Evolutionary conservation across 495 filamentous ascomycete species (phyloP), one percentile per base, ranked within the genome.

Genomic region (Parachaetomium inaequale): DNA sequence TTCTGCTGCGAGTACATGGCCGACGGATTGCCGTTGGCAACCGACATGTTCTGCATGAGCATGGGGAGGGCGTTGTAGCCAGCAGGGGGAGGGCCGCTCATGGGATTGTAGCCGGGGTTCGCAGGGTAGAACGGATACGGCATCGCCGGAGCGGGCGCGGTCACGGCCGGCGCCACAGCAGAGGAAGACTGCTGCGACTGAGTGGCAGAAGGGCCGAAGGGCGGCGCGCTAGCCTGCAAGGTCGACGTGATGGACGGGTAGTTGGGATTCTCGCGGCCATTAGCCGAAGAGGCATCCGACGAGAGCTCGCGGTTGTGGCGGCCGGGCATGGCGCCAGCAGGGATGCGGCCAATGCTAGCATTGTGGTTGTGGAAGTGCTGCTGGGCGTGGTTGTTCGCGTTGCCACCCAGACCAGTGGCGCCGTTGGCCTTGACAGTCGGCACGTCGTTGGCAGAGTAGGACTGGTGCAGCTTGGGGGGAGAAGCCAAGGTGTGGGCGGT

Each of bases 371-470:
- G 89, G 61, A 92, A 82, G 61, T 87, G 85, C 70, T 91, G 86
- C 70, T 94, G 88, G 36, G 88, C 85, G 63, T 86, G 84, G 63
- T 86, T 88, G 61, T 88, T 85, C 42, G 83, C 79, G 65, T 75
- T 81, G 55, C 67, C 75, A 19, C 60, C 51, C 53, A 74, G 59
- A 26, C 56, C 63, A 32, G 59, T 50, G 23, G 72, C 61, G 53
- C 73, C 72, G 21, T 76, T 72, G 61, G 59, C 68, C 79, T 92
- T 94, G 65, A 91, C 78, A 1, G 92, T 96, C n/a, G 93, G 89
- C 5, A 97, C 77, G 67, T 97, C 94, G 71, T 87, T 90, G 23
- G 92, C 87, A 2, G 94, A 97, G 75, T 90, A 97, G 2, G 93
- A 96, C 4, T 89, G 86, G 74, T 92, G 88, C 38, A 95, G 74